Conservation (phyloP, 2,329 filamentous ascomycete genomes). For the Ceratocystis albifundus region DNA sequence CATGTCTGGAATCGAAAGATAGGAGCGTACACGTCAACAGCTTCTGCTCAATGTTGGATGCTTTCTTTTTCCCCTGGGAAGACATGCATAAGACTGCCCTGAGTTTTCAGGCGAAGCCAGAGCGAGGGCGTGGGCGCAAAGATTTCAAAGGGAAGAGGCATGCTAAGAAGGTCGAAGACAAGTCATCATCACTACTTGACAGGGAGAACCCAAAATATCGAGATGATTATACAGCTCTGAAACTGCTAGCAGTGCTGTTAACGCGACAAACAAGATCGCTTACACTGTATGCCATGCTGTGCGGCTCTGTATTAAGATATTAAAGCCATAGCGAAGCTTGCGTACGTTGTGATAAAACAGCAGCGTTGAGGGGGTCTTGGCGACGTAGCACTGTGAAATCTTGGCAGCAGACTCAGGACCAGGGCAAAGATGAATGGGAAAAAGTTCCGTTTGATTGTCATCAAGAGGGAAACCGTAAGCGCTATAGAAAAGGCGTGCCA, state of each 20-base stretch:
- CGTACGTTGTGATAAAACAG: conserved; percentile 1
- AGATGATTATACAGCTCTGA: conserved; percentile 8
- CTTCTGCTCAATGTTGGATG: neutral
- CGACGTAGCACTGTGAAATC: conserved; percentile 1
- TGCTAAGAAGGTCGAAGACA: neutral
- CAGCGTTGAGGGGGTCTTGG: neutral
- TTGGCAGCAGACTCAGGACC: neutral
- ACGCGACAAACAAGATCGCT: too few relatives aligned
- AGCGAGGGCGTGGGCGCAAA: neutral
- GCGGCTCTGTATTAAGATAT: neutral
- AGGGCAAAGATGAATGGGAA: neutral
- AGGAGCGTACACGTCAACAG: conserved; percentile 1
- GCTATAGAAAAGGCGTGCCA: neutral
- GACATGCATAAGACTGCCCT: neutral
- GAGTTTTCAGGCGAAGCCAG: neutral
- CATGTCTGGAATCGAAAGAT: conserved; percentile 7
- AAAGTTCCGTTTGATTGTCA: neutral
- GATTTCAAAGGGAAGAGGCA: neutral
- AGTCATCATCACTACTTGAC: neutral
- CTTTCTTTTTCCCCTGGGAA: conserved; percentile 1
- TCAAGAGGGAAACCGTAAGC: conserved; percentile 7
- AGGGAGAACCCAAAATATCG: neutral
- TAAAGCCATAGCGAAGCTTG: neutral
- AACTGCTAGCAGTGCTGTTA: neutral
- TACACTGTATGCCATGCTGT: too few relatives aligned